A percentile compares a stretch with the other conserved stretches of the same genome.
phyloP scores from a whole-genome alignment of 1,284 basidiomycete species.

The Termitomyces sp. region DNA sequence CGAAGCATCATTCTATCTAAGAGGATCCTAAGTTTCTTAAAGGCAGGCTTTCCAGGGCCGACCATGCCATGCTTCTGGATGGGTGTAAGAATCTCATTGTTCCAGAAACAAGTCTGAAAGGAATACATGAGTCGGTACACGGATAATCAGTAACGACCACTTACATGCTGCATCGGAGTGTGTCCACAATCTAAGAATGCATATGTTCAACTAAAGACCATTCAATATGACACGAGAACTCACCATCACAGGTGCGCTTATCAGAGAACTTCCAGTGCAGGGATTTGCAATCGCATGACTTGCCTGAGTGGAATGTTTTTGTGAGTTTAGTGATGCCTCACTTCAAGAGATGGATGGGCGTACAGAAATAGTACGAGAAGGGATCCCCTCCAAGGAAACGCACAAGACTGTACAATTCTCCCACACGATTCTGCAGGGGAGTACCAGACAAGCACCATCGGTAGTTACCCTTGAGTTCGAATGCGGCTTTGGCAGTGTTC shows the following conservation, averaged over 20 bases:
- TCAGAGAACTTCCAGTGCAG: conserved; percentile 89
- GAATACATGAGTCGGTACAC: conserved; percentile 3
- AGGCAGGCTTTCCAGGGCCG: conserved; percentile 75
- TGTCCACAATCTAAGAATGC: conserved; percentile 72
- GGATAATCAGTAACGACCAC: conserved; percentile 7
- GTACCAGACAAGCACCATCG: conserved; percentile 99
- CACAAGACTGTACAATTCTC: conserved; percentile 95
- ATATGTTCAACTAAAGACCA: neutral
- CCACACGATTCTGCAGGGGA: conserved; percentile 94
- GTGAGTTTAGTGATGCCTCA: neutral
- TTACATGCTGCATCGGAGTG: conserved; percentile 90
- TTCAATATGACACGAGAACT: conserved; percentile 10
- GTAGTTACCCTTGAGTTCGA: conserved; percentile 78
- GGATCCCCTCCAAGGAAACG: conserved; percentile 90
- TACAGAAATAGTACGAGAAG: conserved; percentile 91
- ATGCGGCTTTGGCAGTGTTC: conserved; percentile 95
- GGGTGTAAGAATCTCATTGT: conserved; percentile 90
- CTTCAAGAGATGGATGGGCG: conserved; percentile 27
- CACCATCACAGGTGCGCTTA: conserved; percentile 81
- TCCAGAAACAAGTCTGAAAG: conserved; percentile 78
- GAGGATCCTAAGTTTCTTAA: conserved; percentile 87
- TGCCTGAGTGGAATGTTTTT: conserved; percentile 43
- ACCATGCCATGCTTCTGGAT: conserved; percentile 81
- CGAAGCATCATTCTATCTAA: conserved; percentile 97
- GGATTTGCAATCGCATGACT: conserved; percentile 81